Conservation (phyloP, 768 basidiomycete species). For the Suillus weaverae region DNA sequence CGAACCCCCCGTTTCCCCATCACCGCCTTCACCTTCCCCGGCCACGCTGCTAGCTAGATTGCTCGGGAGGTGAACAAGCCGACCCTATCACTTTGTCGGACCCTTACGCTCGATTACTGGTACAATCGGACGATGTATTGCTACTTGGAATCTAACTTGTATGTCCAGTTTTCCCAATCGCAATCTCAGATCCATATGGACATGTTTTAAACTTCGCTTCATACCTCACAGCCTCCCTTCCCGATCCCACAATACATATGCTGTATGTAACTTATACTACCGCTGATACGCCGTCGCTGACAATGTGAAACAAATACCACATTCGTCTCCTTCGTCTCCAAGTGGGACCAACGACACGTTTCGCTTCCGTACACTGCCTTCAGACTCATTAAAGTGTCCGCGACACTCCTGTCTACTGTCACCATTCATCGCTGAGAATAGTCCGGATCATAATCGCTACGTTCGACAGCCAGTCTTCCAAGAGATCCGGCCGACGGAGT, state of each 20-base stretch:
- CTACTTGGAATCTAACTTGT: neutral
- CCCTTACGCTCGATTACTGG: neutral
- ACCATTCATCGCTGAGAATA: neutral
- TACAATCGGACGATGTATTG: neutral
- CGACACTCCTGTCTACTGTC: neutral
- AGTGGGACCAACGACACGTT: neutral
- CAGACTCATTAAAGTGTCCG: neutral
- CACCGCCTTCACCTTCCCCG: neutral
- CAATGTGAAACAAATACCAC: neutral
- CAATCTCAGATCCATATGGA: neutral
- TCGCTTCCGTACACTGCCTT: neutral
- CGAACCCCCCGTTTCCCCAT: neutral
- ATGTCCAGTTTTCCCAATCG: neutral
- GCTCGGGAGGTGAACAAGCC: constrained; percentile 15
- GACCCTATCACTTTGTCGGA: neutral
- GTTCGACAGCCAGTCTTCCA: neutral
- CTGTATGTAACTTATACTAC: neutral
- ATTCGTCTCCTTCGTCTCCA: neutral
- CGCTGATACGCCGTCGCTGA: neutral
- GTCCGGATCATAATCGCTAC: neutral
- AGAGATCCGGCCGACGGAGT: neutral
- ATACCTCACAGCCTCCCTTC: neutral
- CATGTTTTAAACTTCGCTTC: neutral
- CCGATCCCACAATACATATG: neutral
- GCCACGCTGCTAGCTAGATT: constrained; percentile 24